Evolutionary conservation across 306 rosid genomes (phyloP), one percentile per base, ranked within the genome.

Genomic region (Styphnolobium japonicum): DNA sequence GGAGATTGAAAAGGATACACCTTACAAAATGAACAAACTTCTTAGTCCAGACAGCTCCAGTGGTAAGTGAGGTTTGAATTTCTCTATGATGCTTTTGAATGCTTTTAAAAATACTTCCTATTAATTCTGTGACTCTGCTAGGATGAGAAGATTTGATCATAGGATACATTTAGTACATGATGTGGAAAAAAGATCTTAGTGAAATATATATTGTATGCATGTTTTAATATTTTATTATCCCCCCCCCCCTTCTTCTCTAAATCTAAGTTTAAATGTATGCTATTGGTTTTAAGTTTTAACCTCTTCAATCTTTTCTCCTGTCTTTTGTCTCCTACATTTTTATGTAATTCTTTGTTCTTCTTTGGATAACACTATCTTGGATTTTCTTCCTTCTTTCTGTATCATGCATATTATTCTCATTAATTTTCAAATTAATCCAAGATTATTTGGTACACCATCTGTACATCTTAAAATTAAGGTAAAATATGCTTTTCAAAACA

Each of bases 1-100:
- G 82, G 90, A 84, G 81, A 85, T 89, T 79, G 90, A 84, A 65
- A 82, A 84, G 90, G 89, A 83, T 68, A 31, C 85, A 22, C 55
- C 82, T 67, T 77, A 12, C 67, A 76, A 53, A 81, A 67, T 11
- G 65, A 72, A 81, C 62, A 82, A 85, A 63, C 70, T 52, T 75
- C 75, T 31, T n/a, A 85, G 88, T 80, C 76, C 89, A 43, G 82
- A 77, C 46, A 84, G 77, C 86, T 84, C 90, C 53, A 58, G 65
- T 45, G 92, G 96, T 90, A 82, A 29, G 79, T 72, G 73, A 79
- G 65, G 66, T 77, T 72, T 73, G 49, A 66, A 72, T 55, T 67
- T 70, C 31, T 43, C 42, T 66, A 58, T 33, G 45, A 48, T 61
- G 67, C 42, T 42, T 65, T 49, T 75, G 53, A 21, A 51, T 39